Evolutionary conservation across 1,139 yeast genomes (phyloP).

Genomic region (Scheffersomyces stambukii): DNA sequence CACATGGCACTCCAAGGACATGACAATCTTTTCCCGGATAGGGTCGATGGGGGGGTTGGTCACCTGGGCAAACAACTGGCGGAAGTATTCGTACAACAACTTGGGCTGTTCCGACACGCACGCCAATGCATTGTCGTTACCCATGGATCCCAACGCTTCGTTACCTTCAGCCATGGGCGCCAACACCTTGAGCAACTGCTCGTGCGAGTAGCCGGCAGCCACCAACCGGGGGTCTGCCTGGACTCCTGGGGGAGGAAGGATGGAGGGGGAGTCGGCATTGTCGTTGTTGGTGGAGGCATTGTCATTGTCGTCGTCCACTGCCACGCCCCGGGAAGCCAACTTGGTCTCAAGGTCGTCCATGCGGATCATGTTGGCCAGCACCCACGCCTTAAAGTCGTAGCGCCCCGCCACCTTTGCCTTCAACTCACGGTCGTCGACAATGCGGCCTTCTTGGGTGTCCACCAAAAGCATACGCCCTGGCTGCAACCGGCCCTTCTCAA

Average conservation of each 20-base stretch:
- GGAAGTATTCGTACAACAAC: conserved; percentile 86
- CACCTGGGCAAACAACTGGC: conserved; percentile 96
- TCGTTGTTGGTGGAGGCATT: conserved; percentile 21
- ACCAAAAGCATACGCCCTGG: conserved; percentile 97
- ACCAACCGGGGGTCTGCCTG: conserved; percentile 80
- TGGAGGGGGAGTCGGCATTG: conserved; percentile 25
- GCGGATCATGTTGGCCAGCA: conserved; percentile 77
- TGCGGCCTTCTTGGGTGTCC: conserved; percentile 87
- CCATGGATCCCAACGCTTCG: conserved; percentile 97
- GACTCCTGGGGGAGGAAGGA: too few species aligned
- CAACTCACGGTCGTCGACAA: conserved; percentile 89
- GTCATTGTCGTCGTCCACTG: too few species aligned
- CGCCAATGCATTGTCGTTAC: conserved; percentile 96
- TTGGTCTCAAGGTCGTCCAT: conserved; percentile 69
- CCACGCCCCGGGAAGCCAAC: conserved; percentile 48
- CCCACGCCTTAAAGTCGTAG: conserved; percentile 92
- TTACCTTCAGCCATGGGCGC: conserved; percentile 97
- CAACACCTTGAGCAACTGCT: conserved; percentile 76
- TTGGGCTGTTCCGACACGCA: conserved; percentile 93
- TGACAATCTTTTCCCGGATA: conserved; percentile 91
- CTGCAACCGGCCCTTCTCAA: conserved; percentile 88
- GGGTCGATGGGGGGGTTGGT: conserved; percentile 99
- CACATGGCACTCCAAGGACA: conserved; percentile 94
- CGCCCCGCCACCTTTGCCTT: conserved; percentile 78
- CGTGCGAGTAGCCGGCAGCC: conserved; percentile 91